These are phyloP conservation scores for Microthlaspi erraticum DNA, from an alignment of 345 rosid genomes.

Conservation along the genomic window DNA sequence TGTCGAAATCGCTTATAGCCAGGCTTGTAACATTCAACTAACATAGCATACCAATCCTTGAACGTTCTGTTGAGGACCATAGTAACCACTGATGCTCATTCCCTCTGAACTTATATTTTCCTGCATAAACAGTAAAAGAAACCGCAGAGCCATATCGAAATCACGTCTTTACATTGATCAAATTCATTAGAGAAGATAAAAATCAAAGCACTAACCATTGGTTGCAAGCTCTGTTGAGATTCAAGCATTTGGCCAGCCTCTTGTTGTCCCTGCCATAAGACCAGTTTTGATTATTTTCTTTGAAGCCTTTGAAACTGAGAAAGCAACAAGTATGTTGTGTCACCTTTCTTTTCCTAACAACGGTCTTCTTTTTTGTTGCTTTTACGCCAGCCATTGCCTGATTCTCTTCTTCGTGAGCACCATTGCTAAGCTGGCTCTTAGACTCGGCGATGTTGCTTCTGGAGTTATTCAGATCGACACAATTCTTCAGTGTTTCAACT, in stretches of 20 bases:
- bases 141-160: not conserved
- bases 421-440: slow-evolving; percentile 42
- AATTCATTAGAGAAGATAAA: not conserved
- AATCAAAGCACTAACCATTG: slow-evolving; percentile 50
- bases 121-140: slow-evolving; percentile 39
- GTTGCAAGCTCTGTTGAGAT: slow-evolving; percentile 56
- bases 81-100: slow-evolving; percentile 55
- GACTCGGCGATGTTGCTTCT: slow-evolving; percentile 48
- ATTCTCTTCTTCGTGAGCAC: slow-evolving; percentile 50
- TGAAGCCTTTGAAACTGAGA: slow-evolving; percentile 7
- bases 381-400: slow-evolving; percentile 48
- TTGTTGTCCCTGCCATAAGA: slow-evolving; percentile 53
- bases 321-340: not conserved
- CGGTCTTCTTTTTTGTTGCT: slow-evolving; percentile 58
- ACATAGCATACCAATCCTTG: slow-evolving; percentile 60
- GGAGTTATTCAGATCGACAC: slow-evolving; percentile 59
- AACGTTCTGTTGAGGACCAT: slow-evolving; percentile 56
- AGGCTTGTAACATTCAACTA: slow-evolving; percentile 1
- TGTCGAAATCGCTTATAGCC: not conserved
- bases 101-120: slow-evolving; percentile 59
- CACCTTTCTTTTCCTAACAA: slow-evolving; percentile 66
- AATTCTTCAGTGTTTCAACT: slow-evolving; percentile 54
- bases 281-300: slow-evolving; percentile 11
- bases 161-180: not conserved
- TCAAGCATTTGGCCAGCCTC: slow-evolving; percentile 53